Base-by-base conservation (phyloP, 1,284 basidiomycete species). In the Rhodotorula sp. region DNA sequence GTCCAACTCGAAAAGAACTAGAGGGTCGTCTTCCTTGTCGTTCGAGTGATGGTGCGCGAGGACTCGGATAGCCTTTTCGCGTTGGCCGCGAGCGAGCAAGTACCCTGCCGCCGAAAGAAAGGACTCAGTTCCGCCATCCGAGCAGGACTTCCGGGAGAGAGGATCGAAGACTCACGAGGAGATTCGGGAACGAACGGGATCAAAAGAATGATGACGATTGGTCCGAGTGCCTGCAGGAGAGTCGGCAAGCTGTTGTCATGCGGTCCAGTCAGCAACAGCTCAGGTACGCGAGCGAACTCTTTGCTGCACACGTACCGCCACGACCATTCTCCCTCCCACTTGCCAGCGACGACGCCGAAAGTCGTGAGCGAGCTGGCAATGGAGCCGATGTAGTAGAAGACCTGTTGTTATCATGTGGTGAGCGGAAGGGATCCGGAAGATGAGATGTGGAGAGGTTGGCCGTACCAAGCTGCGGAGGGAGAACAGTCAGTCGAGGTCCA, bases 321-420 rank as follows among this genome's bases (percentile, higher is more conserved):
- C 26, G 54, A 56, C 54, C 54, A 56, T 14, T 16, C 16, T 16
- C 26, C 26, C n/a, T 16, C 29, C 54, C 54, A 49, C 34, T 60
- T 29, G 6, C 23, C 26, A 3, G 26, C 39, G 49, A 72, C 64
- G 76, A 77, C 86, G 49, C 81, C 77, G 79, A 87, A 91, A 2
- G 89, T 88, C 0, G 87, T 83, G 90, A 90, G 91, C 0, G 90
- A 89, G 43, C 89, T 89, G 70, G 88, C 86, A 65, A 74, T 71
- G 47, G 85, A 80, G 20, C 85, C 85, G 81, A 77, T 79, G 75
- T 81, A 86, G 86, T 86, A 87, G 51, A 43, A 63, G 34, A 21
- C 8, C 54, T 56, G 54, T 18, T 15, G 1, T n/a, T n/a, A 6
- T 26, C 2, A 18, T 26, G 29, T 16, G 15, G 54, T 56, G 2